Base-by-base conservation (phyloP, 768 basidiomycete species). In the Lactarius hatsudake region DNA sequence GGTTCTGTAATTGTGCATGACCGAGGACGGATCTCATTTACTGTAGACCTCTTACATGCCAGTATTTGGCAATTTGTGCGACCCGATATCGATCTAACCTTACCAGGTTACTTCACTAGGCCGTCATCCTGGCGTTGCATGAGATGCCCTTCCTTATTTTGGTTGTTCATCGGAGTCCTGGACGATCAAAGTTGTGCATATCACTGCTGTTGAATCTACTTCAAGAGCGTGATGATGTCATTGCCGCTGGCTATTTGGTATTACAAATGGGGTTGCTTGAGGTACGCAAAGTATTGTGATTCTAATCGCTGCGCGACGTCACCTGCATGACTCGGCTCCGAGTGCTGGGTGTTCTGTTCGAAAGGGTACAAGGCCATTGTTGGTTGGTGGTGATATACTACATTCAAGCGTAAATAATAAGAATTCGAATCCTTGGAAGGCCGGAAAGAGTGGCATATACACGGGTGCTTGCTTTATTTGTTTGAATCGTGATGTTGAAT, bases 321-420 rank as follows among this genome's bases (percentile, higher is more conserved):
- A 20, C n/a, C 38, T n/a, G 38, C 17, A 34, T 13, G 18, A 34
- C 13, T 43, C 55, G 38, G 40, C 57, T 59, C 61, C 34, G 34
- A 34, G 34, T 34, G 34, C 9, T 40, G 34, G 54, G 53, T n/a
- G 54, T 61, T 55, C 38, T 26, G 23, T 54, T 34, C 15, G 8
- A 48, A 55, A 48, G 17, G 53, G 18, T 66, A 66, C 67, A 51
- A n/a, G 55, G 34, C 59, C 23, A 36, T n/a, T 36, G 54, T 7
- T 17, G 60, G 32, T 43, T 61, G 65, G 18, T 28, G 54, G 53
- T 66, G 40, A 66, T 48, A 59, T 59, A 62, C 28, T 62, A 63
- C 66, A 63, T 59, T 43, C 38, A 53, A 56, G 38, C 40, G 38
- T 66, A 62, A 36, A 61, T 61, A 62, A 40, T 48, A 23, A 34